Percentiles rank a stretch among this genome's conserved stretches.
These are phyloP conservation scores for Glaciozyma martinii DNA, from an alignment of 768 basidiomycete species.

Conservation along the genomic window DNA sequence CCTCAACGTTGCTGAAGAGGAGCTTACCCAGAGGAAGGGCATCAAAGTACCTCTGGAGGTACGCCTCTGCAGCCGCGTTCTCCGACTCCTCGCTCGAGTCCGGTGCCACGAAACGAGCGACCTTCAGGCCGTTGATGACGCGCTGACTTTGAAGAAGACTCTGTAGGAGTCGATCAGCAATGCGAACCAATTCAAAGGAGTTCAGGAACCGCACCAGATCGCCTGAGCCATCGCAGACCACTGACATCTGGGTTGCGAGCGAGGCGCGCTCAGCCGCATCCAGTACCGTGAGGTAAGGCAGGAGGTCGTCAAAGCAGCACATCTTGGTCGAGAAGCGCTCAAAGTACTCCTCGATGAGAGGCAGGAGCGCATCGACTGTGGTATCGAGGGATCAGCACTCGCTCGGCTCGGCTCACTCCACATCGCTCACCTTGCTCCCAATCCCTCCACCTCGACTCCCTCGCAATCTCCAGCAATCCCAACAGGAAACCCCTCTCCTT, in stretches of 20 bases:
- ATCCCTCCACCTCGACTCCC: conserved; percentile 41
- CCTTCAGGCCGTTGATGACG: conserved; percentile 64
- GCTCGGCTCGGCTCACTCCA: conserved; percentile 32
- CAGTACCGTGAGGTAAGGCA: conserved; percentile 51
- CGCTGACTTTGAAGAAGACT: conserved; percentile 53
- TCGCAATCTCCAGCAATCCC: conserved; percentile 58
- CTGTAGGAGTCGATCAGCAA: conserved; percentile 40
- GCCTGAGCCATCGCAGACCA: neutral
- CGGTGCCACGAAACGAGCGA: conserved; percentile 46
- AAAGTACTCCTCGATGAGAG: conserved; percentile 60
- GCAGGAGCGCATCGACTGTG: conserved; percentile 2
- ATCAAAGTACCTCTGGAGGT: conserved; percentile 55
- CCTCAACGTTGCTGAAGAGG: neutral
- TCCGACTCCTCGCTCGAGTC: conserved; percentile 47
- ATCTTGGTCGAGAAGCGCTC: conserved; percentile 65
- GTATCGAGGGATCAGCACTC: conserved; percentile 31
- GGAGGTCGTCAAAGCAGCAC: conserved; percentile 79
- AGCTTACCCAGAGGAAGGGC: conserved; percentile 52
- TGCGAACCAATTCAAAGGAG: conserved; percentile 31
- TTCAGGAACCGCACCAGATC: conserved; percentile 38
- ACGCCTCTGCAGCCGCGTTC: conserved; percentile 47
- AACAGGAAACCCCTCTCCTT: conserved; percentile 67
- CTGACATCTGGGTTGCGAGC: conserved; percentile 46
- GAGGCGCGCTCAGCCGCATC: conserved; percentile 47
- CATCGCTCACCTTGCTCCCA: conserved; percentile 39